phyloP scores from a whole-genome alignment of 352 stramenopile genomes.

The Globisporangium abappressorium region DNA sequence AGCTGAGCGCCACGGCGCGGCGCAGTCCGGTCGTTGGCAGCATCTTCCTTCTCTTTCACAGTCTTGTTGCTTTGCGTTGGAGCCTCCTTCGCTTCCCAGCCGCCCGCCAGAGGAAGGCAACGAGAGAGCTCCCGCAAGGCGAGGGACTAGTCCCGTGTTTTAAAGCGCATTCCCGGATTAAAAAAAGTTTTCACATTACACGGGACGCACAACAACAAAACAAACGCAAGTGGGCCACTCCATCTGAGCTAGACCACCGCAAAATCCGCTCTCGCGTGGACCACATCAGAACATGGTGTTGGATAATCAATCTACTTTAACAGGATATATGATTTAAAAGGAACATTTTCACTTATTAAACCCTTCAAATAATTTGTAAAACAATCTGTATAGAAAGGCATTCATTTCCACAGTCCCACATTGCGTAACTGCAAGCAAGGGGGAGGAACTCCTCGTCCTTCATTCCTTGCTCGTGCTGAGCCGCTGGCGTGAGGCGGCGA shows the following conservation, averaged over 20 bases:
- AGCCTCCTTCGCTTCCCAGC: slow-evolving; percentile 5
- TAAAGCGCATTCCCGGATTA: neutral
- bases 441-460: slow-evolving; percentile 6
- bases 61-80: slow-evolving; percentile 2
- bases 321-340: neutral
- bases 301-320: neutral
- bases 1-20: slow-evolving; percentile 35
- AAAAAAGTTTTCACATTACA: neutral
- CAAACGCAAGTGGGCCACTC: neutral
- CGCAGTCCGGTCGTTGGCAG: slow-evolving; percentile 56
- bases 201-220: neutral
- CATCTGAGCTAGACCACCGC: slow-evolving; percentile 1
- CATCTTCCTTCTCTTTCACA: slow-evolving; percentile 6
- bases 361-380: neutral
- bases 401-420: neutral
- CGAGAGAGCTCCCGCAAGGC: too few relatives aligned
- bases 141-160: neutral
- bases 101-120: slow-evolving; percentile 9
- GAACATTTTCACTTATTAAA: too few relatives aligned
- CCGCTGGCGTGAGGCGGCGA: slow-evolving; percentile 2
- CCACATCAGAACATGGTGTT: neutral
- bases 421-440: neutral
- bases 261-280: neutral
- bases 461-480: neutral
- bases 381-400: neutral